Evolutionary conservation across 2,329 filamentous ascomycete genomes (phyloP), one percentile per base, ranked within the genome.

Genomic region (Pyrenophora teres): DNA sequence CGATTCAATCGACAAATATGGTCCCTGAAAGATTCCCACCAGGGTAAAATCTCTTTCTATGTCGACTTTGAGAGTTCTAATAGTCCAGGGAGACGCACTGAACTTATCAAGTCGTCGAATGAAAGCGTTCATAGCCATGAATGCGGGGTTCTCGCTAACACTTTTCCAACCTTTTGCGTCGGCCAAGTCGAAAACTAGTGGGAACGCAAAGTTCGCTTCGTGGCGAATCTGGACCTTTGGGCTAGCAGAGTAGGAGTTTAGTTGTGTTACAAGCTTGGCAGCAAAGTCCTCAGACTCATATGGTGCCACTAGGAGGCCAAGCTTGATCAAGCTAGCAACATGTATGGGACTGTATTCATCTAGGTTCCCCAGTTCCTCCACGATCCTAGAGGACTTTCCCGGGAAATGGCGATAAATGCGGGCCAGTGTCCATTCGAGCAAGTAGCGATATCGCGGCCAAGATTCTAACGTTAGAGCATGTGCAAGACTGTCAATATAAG

Each of bases 171-270:
- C 54, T 30, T 67, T 69, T 4, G 57, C 46, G 16, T 63, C 60
- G 1, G 76, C 76, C 27, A 76, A 65, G 13, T 76, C 71, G 56
- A 76, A 78, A 1, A 81, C 57, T 4, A 72, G 71, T 3, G 76
- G 79, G 47, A 77, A 75, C 9, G 74, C 76, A 73, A 75, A 80
- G 46, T 79, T 80, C 2, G 80, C 78, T 62, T 82, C 80, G 50
- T 82, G 79, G 6, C 80, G 73, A n/a, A 82, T 76, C 27, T 78
- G 75, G 1, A 81, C 76, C 54, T 81, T 82, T 3, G 78, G 76
- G 30, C 77, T 81, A 3, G 77, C 73, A 0, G 74, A 75, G 15
- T 78, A 73, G 0, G 75, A 70, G 2, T 77, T 71, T 13, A 81
- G 70, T 40, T 74, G 69, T 18, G 73, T 73, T 42, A 76, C 73